A percentile compares a stretch with the other conserved stretches of the same genome.
These are phyloP conservation scores for Pseudogymnoascus sp. DNA, from an alignment of 2,329 filamentous ascomycete genomes.

Conservation along the genomic window DNA sequence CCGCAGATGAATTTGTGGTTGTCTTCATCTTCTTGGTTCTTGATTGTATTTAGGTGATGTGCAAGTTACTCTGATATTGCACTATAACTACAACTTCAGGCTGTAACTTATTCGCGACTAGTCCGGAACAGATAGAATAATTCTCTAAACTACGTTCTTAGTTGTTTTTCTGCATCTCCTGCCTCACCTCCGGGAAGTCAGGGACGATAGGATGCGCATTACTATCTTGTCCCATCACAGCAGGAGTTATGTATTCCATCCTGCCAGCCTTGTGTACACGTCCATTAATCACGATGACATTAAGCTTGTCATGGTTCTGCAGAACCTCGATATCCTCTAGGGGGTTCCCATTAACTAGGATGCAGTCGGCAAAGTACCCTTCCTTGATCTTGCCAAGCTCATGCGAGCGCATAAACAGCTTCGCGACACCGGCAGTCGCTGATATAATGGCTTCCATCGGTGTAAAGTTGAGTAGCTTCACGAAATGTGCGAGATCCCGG, in stretches of 20 bases:
- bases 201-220: constrained; percentile 17
- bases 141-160: neutral
- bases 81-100: no score
- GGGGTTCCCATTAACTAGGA: constrained; percentile 38
- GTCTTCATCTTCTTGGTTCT: no score
- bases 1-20: no score
- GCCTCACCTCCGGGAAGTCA: constrained; percentile 18
- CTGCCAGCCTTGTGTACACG: constrained; percentile 33
- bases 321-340: constrained; percentile 33
- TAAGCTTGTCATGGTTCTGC: constrained; percentile 32
- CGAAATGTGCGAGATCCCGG: constrained; percentile 36
- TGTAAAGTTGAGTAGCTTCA: constrained; percentile 36
- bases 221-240: constrained; percentile 15
- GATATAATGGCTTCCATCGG: constrained; percentile 36
- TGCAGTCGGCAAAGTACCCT: constrained; percentile 34
- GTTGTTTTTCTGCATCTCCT: constrained; percentile 19
- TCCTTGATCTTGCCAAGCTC: constrained; percentile 33
- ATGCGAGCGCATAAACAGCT: constrained; percentile 31
- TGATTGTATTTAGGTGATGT: no score
- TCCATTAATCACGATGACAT: constrained; percentile 41
- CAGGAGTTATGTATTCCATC: constrained; percentile 11
- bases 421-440: constrained; percentile 31
- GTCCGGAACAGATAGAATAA: no score
- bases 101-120: no score
- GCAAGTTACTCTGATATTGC: no score